phyloP scores from a whole-genome alignment of 306 rosid species.

The Medicago arabica region DNA sequence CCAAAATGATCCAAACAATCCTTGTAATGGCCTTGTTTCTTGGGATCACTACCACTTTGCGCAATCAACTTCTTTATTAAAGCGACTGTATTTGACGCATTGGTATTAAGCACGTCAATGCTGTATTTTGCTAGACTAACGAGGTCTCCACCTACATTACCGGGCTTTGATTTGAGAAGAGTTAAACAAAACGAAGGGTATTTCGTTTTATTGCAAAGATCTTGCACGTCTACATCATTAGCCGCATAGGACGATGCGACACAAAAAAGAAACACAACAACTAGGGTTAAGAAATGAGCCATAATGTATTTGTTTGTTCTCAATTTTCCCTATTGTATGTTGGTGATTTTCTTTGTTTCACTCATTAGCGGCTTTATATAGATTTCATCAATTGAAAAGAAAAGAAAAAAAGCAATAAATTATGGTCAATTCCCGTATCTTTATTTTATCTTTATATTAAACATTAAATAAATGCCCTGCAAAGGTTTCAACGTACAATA shows the following conservation, averaged over 20 bases:
- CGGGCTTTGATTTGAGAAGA: slow-evolving; percentile 9
- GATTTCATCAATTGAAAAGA: neutral
- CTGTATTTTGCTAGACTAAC: neutral
- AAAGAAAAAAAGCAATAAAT: neutral
- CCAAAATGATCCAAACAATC: neutral
- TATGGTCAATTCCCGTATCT: neutral
- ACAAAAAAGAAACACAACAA: neutral
- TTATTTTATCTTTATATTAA: too few relatives aligned
- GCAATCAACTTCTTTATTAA: neutral
- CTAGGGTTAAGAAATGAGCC: neutral
- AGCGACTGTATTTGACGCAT: neutral
- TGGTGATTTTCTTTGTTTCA: too few relatives aligned
- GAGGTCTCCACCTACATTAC: neutral
- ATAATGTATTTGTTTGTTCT: too few relatives aligned
- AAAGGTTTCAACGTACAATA: too few relatives aligned
- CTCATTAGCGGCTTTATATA: neutral
- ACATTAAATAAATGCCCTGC: too few relatives aligned
- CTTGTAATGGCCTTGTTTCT: neutral
- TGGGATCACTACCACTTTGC: neutral
- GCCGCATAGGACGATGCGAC: neutral
- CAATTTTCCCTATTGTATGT: too few relatives aligned
- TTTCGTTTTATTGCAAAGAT: neutral
- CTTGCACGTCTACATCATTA: neutral
- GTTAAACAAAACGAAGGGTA: neutral
- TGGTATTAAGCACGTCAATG: neutral